Conservation (phyloP, 352 stramenopile species). For the Globisporangium canariense region DNA sequence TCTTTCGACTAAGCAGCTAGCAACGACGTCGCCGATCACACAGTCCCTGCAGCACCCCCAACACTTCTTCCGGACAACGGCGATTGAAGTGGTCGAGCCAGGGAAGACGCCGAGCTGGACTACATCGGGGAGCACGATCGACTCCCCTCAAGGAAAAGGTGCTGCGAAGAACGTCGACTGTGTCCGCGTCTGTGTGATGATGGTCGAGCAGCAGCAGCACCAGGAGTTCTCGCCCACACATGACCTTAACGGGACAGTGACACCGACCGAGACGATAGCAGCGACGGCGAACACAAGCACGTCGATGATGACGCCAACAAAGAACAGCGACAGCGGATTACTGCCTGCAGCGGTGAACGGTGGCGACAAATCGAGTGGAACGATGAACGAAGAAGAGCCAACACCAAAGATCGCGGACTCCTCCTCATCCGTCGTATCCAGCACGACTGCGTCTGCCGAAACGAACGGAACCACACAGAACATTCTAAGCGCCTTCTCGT, state of each 20-base stretch:
- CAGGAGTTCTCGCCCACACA: slow-evolving; percentile 29
- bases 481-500: slow-evolving; percentile 11
- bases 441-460: background rate
- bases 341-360: slow-evolving; percentile 8
- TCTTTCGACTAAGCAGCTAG: slow-evolving; percentile 9
- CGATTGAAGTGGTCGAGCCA: slow-evolving; percentile 53
- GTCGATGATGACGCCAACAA: slow-evolving; percentile 12
- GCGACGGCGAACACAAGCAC: slow-evolving; percentile 25
- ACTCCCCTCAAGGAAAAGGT: slow-evolving; percentile 25
- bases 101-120: slow-evolving; percentile 41
- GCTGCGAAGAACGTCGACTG: slow-evolving; percentile 22
- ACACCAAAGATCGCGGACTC: background rate
- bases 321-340: slow-evolving; percentile 15
- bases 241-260: slow-evolving; percentile 18
- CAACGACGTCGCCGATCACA: slow-evolving; percentile 19
- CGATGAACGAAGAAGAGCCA: slow-evolving; percentile 1
- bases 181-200: slow-evolving; percentile 65
- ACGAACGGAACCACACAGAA: background rate
- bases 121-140: slow-evolving; percentile 21
- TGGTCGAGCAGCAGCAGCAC: slow-evolving; percentile 44
- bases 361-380: slow-evolving; percentile 1
- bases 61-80: slow-evolving; percentile 32
- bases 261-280: slow-evolving; percentile 20
- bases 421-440: background rate
- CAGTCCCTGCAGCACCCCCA: slow-evolving; percentile 21